Evolutionary conservation across 2,329 filamentous ascomycete genomes (phyloP).

Genomic region (Thyridium curvatum): DNA sequence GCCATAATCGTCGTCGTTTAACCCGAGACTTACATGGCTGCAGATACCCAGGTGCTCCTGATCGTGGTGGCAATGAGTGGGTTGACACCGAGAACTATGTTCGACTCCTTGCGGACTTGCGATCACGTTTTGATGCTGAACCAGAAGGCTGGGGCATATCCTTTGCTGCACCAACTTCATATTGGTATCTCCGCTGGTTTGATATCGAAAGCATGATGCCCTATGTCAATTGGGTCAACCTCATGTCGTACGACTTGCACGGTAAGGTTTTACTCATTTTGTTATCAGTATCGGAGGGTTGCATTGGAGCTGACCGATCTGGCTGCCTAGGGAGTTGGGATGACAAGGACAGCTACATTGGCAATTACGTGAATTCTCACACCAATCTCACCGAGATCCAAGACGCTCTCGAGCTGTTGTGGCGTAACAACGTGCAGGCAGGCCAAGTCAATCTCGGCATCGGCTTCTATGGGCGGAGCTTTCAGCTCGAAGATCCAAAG

Average conservation of each 20-base stretch:
- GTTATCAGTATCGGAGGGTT: too few species aligned
- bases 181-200: slow-evolving; percentile 15
- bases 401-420: slow-evolving; percentile 33
- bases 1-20: too few species aligned
- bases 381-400: slow-evolving; percentile 42
- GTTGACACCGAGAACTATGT: slow-evolving; percentile 12
- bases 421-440: slow-evolving; percentile 34
- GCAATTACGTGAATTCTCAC: slow-evolving; percentile 26
- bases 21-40: too few species aligned
- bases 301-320: background rate
- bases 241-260: slow-evolving; percentile 27
- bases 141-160: slow-evolving; percentile 5
- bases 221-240: slow-evolving; percentile 23
- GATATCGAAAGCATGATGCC: slow-evolving; percentile 8
- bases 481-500: slow-evolving; percentile 9
- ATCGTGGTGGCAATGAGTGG: slow-evolving; percentile 10
- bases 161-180: slow-evolving; percentile 8
- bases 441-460: slow-evolving; percentile 34
- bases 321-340: too few species aligned
- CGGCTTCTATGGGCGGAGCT: slow-evolving; percentile 32
- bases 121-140: background rate
- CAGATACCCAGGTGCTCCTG: slow-evolving; percentile 14
- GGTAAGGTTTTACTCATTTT: too few species aligned
- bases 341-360: slow-evolving; percentile 11
- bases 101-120: slow-evolving; percentile 35